Percentiles rank a stretch among this genome's conserved stretches.
These are phyloP conservation scores for Silene noctiflora DNA, from an alignment of 179 eudicot genomes.

Conservation along the genomic window DNA sequence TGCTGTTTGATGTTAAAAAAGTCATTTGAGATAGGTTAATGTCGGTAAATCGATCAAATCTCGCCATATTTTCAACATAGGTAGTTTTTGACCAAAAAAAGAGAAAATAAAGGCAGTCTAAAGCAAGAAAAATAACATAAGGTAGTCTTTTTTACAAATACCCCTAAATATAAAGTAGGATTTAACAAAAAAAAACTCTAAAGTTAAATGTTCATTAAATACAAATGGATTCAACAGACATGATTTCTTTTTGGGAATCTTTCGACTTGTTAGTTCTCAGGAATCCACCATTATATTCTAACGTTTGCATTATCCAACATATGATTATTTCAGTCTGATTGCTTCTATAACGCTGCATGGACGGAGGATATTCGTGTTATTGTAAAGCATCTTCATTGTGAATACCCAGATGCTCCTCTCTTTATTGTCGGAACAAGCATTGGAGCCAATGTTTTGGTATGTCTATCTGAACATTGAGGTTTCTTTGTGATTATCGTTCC, in stretches of 20 bases:
- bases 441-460: conserved; percentile 74
- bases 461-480: conserved; percentile 5
- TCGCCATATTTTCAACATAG: no score
- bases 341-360: conserved; percentile 87
- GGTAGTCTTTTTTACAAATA: no score
- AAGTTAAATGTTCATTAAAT: not conserved
- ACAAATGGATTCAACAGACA: conserved; percentile 6
- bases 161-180: no score
- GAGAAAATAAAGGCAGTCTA: no score
- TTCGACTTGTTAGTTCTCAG: not conserved
- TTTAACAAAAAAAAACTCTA: no score
- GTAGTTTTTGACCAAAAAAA: no score
- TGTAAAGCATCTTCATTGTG: conserved; percentile 54
- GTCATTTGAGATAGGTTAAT: no score
- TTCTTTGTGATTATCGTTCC: conserved; percentile 9
- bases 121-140: no score
- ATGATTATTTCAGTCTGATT: conserved; percentile 65
- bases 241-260: not conserved
- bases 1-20: no score
- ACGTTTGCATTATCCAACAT: not conserved
- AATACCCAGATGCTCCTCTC: conserved; percentile 68
- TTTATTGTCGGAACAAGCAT: conserved; percentile 88
- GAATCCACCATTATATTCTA: not conserved
- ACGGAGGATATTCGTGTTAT: conserved; percentile 76
- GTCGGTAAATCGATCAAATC: no score